Conservation (phyloP, 192 early-diverging fungal genomes). For the Jimgerdemannia flammicorona region DNA sequence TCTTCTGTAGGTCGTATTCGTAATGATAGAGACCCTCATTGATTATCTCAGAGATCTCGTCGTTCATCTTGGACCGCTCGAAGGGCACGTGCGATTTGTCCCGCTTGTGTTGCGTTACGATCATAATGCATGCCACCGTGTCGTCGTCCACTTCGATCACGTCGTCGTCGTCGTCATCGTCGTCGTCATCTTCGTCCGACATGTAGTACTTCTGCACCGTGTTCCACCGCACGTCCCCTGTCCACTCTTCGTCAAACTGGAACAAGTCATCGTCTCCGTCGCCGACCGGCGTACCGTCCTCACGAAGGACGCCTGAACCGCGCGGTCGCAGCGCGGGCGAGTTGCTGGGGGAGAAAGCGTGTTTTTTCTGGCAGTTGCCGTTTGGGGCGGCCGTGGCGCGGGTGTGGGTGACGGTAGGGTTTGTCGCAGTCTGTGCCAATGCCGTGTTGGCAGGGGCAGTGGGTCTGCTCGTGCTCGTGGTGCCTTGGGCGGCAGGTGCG, state of each 20-base stretch:
- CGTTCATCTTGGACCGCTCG: constrained; percentile 74
- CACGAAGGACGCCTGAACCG: constrained; percentile 10
- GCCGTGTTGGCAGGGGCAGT: no score
- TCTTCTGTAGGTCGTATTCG: constrained; percentile 67
- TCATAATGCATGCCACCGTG: constrained; percentile 79
- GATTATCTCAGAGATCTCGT: constrained; percentile 88
- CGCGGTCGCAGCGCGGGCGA: constrained; percentile 3
- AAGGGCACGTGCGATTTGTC: constrained; percentile 71
- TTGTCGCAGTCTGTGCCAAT: no score
- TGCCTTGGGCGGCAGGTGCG: not conserved
- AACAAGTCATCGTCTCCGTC: constrained; percentile 74
- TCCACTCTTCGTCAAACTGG: constrained; percentile 78
- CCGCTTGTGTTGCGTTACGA: constrained; percentile 83
- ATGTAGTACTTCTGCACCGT: constrained; percentile 50
- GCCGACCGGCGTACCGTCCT: not conserved
- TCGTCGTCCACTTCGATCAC: constrained; percentile 91
- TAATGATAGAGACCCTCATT: constrained; percentile 95
- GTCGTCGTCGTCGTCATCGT: constrained; percentile 63
- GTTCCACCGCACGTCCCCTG: constrained; percentile 41
- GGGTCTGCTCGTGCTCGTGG: not conserved
- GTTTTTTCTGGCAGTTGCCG: constrained; percentile 24
- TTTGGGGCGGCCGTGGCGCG: constrained; percentile 12
- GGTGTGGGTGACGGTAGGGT: not conserved
- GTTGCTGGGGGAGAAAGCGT: constrained; percentile 13
- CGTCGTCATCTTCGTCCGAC: constrained; percentile 44